phyloP scores from a whole-genome alignment of 345 rosid genomes.

The Populus euphratica region DNA sequence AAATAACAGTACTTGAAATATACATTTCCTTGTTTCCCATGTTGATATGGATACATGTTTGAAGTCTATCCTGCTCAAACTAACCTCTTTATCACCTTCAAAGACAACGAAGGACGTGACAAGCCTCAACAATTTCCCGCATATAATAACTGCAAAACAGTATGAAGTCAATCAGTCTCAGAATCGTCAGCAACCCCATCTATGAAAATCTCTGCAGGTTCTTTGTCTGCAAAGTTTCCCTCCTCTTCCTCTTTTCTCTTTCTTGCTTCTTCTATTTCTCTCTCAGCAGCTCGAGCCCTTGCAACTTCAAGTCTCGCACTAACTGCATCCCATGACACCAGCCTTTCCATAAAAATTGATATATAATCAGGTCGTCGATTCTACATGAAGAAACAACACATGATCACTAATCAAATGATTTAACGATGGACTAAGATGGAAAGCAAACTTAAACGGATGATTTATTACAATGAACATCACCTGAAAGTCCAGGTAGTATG shows the following conservation, averaged over 20 bases:
- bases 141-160: neutral
- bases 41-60: neutral
- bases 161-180: neutral
- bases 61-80: neutral
- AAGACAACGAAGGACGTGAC: neutral
- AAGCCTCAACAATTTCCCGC: neutral
- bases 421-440: neutral
- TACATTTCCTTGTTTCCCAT: neutral
- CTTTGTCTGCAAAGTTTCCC: neutral
- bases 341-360: constrained; percentile 64
- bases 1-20: neutral
- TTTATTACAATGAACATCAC: constrained; percentile 30
- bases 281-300: constrained; percentile 50
- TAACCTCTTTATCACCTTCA: neutral
- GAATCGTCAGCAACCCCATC: constrained; percentile 4
- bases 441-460: constrained; percentile 2
- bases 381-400: constrained; percentile 30
- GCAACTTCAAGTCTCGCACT: constrained; percentile 66
- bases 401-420: neutral
- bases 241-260: constrained; percentile 18
- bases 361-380: constrained; percentile 65
- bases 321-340: constrained; percentile 91
- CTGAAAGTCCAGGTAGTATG: constrained; percentile 93
- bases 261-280: constrained; percentile 58
- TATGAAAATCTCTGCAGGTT: neutral